Base-by-base conservation (phyloP, 257 asterid genomes). In the Scutellaria barbata region DNA sequence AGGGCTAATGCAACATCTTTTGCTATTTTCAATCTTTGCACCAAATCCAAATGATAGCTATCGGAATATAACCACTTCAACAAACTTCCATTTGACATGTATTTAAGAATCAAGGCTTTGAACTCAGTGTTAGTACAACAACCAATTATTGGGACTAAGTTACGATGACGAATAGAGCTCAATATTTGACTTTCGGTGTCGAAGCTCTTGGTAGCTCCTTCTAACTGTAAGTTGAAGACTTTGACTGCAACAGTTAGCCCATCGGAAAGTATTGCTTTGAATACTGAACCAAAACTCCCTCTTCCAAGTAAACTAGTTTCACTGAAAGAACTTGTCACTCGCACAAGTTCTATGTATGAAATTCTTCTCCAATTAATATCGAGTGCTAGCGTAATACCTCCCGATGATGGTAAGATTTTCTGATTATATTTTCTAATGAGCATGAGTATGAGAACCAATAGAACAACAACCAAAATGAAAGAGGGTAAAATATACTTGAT, bases 271-370 rank as follows among this genome's bases (percentile, higher is more conserved):
- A 10, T 45, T 25, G 22, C 69, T 63, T 9, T 9, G 12, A 14
- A 42, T 5, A 63, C 55, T 1, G 69, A 63, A 43, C 69, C 69
- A n/a, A 22, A 65, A n/a, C 70, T 46, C 25, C 70, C 70, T 65
- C 58, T 65, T n/a, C 68, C 68, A 6, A 63, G 68, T 17, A 63
- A 33, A 53, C 7, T 42, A 8, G 39, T 3, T 14, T 63, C 70
- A 8, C 9, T n/a, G 9, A 65, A 65, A 47, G 8, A 46, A 25
- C n/a, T 13, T 13, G 70, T 65, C 25, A 58, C 58, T 12, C 58
- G 58, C 4, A 22, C 70, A 1, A 65, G 22, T 42, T 45, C 45
- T 5, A 46, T 7, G 14, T 46, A 25, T 7, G 57, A 64, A 45
- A 64, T 8, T 18, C 58, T 25, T 65, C 70, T 64, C 43, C 43